Percentiles rank a stretch among this genome's conserved stretches.
Evolutionary conservation across 805 yeast genomes (phyloP).

Genomic region (Saturnispora serradocipensis): DNA sequence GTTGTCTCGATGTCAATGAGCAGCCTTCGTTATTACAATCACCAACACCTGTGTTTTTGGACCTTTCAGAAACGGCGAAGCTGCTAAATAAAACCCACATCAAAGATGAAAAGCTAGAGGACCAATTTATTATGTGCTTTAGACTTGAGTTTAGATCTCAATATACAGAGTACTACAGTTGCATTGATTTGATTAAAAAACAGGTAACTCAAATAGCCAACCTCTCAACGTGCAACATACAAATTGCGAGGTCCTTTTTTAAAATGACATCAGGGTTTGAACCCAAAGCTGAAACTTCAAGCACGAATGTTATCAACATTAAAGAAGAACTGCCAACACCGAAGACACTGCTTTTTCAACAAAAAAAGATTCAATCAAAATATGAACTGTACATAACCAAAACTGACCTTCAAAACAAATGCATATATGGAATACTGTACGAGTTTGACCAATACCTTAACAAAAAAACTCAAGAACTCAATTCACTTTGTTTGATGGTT

Average conservation of each 20-base stretch:
- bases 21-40: not conserved
- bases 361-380: constrained; percentile 19
- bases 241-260: constrained; percentile 11
- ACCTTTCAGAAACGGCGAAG: constrained; percentile 20
- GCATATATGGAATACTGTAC: constrained; percentile 10
- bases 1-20: not conserved
- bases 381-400: constrained; percentile 20
- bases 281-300: not conserved
- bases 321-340: constrained; percentile 15
- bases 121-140: constrained; percentile 16
- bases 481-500: not conserved
- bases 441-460: constrained; percentile 15
- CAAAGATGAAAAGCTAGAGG: constrained; percentile 12
- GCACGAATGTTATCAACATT: no score
- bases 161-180: constrained; percentile 2
- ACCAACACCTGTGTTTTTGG: constrained; percentile 8
- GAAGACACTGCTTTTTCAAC: constrained; percentile 15
- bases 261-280: constrained; percentile 1
- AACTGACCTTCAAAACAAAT: constrained; percentile 12
- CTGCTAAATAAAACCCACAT: constrained; percentile 12
- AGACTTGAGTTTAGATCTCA: constrained; percentile 12
- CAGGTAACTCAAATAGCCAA: constrained; percentile 13
- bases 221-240: constrained; percentile 7
- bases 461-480: constrained; percentile 7
- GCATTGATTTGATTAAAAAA: constrained; percentile 6